Conservation (phyloP, 306 rosid species). For the Cicer judaicum region DNA sequence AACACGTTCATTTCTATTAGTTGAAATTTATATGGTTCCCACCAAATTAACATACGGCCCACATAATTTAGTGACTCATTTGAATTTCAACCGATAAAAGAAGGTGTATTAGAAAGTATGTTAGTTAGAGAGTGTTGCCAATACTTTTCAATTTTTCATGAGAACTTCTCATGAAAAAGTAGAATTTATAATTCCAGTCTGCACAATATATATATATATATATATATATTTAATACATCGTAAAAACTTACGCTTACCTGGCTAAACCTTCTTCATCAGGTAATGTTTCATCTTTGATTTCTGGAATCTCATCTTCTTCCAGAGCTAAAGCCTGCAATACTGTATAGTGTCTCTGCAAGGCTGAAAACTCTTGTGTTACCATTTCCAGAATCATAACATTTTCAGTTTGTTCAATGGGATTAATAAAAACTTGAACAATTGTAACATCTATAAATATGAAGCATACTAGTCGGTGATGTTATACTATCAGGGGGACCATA, state of each 20-base stretch:
- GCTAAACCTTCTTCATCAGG: slow-evolving; percentile 96
- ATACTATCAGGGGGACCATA: slow-evolving; percentile 10
- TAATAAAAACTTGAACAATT: slow-evolving; percentile 17
- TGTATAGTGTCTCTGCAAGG: slow-evolving; percentile 94
- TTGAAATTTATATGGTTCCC: not conserved
- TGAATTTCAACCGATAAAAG: not conserved
- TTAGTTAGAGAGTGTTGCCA: no score
- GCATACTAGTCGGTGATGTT: slow-evolving; percentile 10
- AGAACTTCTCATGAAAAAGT: not conserved
- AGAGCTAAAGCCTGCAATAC: slow-evolving; percentile 87
- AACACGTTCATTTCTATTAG: not conserved
- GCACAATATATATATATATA: not conserved
- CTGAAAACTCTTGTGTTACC: slow-evolving; percentile 53
- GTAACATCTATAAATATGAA: slow-evolving; percentile 12
- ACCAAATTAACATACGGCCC: not conserved
- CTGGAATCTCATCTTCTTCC: slow-evolving; percentile 87
- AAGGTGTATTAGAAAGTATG: no score
- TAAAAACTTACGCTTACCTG: slow-evolving; percentile 56
- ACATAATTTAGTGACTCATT: not conserved
- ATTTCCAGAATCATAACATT: slow-evolving; percentile 35
- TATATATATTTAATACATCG: slow-evolving; percentile 20
- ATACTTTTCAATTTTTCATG: no score
- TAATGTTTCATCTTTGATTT: slow-evolving; percentile 76
- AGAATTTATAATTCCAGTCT: not conserved
- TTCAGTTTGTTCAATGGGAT: slow-evolving; percentile 14